A percentile compares a stretch with the other conserved stretches of the same genome.
Evolutionary conservation across 129 eudicot genomes (phyloP).

Genomic region (Silybum marianum): DNA sequence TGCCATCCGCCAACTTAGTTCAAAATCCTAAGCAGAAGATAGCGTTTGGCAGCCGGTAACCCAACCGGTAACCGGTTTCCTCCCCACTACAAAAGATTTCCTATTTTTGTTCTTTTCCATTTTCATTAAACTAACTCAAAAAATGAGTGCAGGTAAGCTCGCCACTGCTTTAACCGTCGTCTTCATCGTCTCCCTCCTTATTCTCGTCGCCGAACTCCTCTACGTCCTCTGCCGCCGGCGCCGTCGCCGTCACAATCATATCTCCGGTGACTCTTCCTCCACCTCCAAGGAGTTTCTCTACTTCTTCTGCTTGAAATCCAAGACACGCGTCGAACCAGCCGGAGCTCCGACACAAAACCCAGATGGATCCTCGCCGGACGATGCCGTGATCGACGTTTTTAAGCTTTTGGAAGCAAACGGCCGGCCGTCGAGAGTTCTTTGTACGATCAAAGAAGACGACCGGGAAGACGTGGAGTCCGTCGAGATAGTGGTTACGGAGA

Average conservation of each 20-base stretch:
- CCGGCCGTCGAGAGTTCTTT: constrained; percentile 60
- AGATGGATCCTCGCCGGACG: constrained; percentile 20
- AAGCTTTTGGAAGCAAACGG: constrained; percentile 48
- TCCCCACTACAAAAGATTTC: constrained; percentile 14
- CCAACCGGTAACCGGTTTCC: constrained; percentile 28
- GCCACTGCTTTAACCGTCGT: constrained; percentile 48
- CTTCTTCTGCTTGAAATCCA: constrained; percentile 42
- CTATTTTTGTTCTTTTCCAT: constrained; percentile 8
- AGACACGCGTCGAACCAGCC: constrained; percentile 45
- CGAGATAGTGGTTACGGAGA: constrained; percentile 2
- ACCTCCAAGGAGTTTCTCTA: constrained; percentile 42
- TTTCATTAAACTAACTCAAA: not conserved
- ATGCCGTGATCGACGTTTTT: constrained; percentile 42
- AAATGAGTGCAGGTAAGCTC: constrained; percentile 48
- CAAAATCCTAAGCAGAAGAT: constrained; percentile 9
- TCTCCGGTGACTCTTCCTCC: constrained; percentile 2
- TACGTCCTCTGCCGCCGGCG: constrained; percentile 63
- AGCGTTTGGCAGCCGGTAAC: constrained; percentile 20
- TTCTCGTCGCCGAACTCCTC: constrained; percentile 57
- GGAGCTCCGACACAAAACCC: constrained; percentile 1
- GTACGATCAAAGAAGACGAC: constrained; percentile 77
- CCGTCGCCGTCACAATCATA: not conserved
- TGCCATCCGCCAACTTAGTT: constrained; percentile 34
- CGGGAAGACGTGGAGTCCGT: constrained; percentile 52
- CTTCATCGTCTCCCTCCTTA: constrained; percentile 48